Base-by-base conservation (phyloP, 768 basidiomycete genomes). In the Sporobolomyces phaffii region DNA sequence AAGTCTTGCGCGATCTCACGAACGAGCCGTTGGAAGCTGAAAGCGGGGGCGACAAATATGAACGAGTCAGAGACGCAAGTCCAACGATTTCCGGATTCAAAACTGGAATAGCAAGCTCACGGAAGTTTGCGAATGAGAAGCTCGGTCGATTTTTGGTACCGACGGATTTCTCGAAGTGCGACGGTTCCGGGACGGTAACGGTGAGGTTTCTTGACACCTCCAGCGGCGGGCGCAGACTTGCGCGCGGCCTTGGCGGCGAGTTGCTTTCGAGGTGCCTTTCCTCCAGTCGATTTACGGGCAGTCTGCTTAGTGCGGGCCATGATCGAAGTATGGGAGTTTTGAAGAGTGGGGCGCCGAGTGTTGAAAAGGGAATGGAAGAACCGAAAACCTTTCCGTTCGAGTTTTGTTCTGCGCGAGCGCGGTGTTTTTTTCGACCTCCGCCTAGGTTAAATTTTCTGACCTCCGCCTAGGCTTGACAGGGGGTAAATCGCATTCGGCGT, bases 261-360 rank as follows among this genome's bases (percentile, higher is more conserved):
- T 80, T 91, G 90, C 80, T 91, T 91, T 83, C 90, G 87, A 65
- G 90, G 90, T 38, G 78, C 80, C 80, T 78, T 74, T 86, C 91
- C 92, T 88, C 94, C 94, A 71, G 94, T 96, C 64, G 93, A 96
- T 84, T 96, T 96, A 81, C 92, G 91, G 77, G 93, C 93, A 78
- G 92, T 96, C 91, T 96, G 93, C 91, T 45, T 45, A 20, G 44
- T 45, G 22, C 44, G 44, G 44, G 44, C 44, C 44, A 45, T 45
- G 15, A n/a, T n/a, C n/a, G n/a, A n/a, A n/a, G n/a, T n/a, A n/a
- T n/a, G n/a, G n/a, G n/a, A n/a, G n/a, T n/a, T n/a, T n/a, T n/a
- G n/a, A n/a, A n/a, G n/a, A n/a, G n/a, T n/a, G n/a, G n/a, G n/a
- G n/a, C n/a, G n/a, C n/a, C n/a, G n/a, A n/a, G n/a, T n/a, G n/a